Percentiles rank a stretch among this genome's conserved stretches.
Conservation (phyloP, 2,329 filamentous ascomycete genomes). For the Penicillium griseofulvum region DNA sequence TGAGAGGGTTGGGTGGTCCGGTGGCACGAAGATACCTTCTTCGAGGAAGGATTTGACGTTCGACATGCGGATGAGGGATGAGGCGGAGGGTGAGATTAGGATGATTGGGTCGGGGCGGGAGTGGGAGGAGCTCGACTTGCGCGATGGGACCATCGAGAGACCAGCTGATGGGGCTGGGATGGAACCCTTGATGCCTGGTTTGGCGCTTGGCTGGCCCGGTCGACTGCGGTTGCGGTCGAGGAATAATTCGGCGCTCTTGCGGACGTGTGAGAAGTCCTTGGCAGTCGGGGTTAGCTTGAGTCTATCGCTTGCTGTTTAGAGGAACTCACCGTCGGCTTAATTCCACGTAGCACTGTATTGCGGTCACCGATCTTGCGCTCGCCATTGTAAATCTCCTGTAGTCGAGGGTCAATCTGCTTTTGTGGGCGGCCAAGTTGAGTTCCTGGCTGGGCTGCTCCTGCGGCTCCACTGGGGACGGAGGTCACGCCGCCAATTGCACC, state of each 20-base stretch:
- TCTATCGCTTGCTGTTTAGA: not conserved
- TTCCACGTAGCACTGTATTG: constrained; percentile 80
- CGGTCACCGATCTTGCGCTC: constrained; percentile 91
- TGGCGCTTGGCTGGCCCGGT: constrained; percentile 34
- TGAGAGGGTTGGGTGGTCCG: constrained; percentile 61
- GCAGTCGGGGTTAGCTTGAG: constrained; percentile 7
- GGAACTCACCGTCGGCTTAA: constrained; percentile 72
- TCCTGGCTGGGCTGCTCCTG: constrained; percentile 35
- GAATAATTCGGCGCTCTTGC: constrained; percentile 78
- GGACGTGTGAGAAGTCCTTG: constrained; percentile 90
- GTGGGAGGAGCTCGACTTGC: constrained; percentile 41
- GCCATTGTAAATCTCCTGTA: constrained; percentile 85
- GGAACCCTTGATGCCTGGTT: constrained; percentile 35
- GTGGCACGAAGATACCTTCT: constrained; percentile 74
- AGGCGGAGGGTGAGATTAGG: constrained; percentile 91
- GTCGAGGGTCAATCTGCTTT: constrained; percentile 73
- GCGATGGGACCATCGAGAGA: constrained; percentile 35
- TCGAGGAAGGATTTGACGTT: constrained; percentile 96
- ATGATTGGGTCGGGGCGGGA: constrained; percentile 78
- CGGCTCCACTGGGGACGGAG: constrained; percentile 42
- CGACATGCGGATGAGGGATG: constrained; percentile 87
- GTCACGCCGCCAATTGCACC: constrained; percentile 48
- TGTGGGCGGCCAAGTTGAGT: constrained; percentile 49
- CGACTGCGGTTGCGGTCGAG: constrained; percentile 55
- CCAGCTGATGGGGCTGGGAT: constrained; percentile 38